phyloP scores from a whole-genome alignment of 2,329 filamentous ascomycete genomes.

The Ceratocystis smalleyi region DNA sequence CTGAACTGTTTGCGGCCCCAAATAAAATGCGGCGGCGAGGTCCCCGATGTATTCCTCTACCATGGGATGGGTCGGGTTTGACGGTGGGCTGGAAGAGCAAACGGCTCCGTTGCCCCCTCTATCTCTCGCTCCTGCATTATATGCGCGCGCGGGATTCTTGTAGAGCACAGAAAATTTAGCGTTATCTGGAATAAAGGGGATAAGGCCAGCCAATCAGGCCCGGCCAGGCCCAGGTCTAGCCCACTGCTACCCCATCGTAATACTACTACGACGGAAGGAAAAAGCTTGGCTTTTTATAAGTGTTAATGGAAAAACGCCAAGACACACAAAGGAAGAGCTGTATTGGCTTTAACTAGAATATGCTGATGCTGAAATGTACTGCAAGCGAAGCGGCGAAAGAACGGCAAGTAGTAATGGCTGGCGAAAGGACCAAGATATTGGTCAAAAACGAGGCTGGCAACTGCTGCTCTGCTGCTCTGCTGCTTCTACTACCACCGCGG shows the following conservation, averaged over 20 bases:
- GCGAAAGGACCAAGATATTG: too few relatives aligned
- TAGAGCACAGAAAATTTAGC: neutral
- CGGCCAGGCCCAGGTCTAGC: neutral
- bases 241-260: too few relatives aligned
- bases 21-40: too few relatives aligned
- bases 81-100: too few relatives aligned
- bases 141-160: neutral
- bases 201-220: neutral
- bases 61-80: too few relatives aligned
- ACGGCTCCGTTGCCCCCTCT: too few relatives aligned
- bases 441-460: too few relatives aligned
- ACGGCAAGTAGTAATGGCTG: neutral
- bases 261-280: neutral
- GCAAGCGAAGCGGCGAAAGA: neutral
- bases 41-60: too few relatives aligned
- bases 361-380: neutral
- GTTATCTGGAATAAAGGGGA: neutral
- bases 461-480: neutral
- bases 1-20: too few relatives aligned
- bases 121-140: too few relatives aligned
- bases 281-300: neutral
- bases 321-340: neutral
- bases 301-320: neutral
- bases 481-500: neutral
- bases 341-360: neutral